A percentile compares a stretch with the other conserved stretches of the same genome.
Evolutionary conservation across 805 yeast genomes (phyloP).

Genomic region (Monosporozyma aquatica): DNA sequence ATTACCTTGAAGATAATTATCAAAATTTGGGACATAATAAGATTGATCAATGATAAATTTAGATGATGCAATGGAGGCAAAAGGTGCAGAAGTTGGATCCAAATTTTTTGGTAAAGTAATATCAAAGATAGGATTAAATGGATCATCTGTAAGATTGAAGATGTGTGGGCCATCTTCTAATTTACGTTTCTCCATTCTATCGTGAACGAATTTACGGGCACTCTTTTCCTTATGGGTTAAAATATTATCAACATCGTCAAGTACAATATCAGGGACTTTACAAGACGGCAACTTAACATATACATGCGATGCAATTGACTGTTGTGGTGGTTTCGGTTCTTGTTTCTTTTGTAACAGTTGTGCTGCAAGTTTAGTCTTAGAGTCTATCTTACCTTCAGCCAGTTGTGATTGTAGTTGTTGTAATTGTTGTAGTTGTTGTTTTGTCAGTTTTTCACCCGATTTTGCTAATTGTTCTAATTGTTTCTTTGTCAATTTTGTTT

Average conservation of each 20-base stretch:
- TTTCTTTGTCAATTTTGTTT: constrained; percentile 15
- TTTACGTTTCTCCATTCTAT: constrained; percentile 64
- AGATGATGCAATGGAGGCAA: constrained; percentile 67
- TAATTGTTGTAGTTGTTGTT: constrained; percentile 18
- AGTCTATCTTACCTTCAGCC: constrained; percentile 1
- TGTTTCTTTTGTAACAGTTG: constrained; percentile 15
- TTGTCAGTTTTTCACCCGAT: constrained; percentile 18
- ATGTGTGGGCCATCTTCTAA: constrained; percentile 60
- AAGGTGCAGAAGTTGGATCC: constrained; percentile 62
- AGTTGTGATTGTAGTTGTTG: constrained; percentile 15
- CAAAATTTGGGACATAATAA: constrained; percentile 35
- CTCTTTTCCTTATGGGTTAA: constrained; percentile 67
- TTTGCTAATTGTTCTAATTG: constrained; percentile 16
- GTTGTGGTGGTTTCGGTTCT: constrained; percentile 12
- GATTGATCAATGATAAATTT: constrained; percentile 56
- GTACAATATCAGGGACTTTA: constrained; percentile 85
- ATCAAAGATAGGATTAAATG: constrained; percentile 71
- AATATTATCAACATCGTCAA: constrained; percentile 71
- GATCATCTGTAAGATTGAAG: constrained; percentile 80
- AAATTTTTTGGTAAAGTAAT: constrained; percentile 46
- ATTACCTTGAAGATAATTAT: constrained; percentile 24
- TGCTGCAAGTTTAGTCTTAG: constrained; percentile 4
- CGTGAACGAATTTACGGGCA: constrained; percentile 75
- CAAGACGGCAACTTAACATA: constrained; percentile 84
- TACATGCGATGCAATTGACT: constrained; percentile 43